phyloP scores from a whole-genome alignment of 2,329 filamentous ascomycete species.

The Drechmeria coniospora region DNA sequence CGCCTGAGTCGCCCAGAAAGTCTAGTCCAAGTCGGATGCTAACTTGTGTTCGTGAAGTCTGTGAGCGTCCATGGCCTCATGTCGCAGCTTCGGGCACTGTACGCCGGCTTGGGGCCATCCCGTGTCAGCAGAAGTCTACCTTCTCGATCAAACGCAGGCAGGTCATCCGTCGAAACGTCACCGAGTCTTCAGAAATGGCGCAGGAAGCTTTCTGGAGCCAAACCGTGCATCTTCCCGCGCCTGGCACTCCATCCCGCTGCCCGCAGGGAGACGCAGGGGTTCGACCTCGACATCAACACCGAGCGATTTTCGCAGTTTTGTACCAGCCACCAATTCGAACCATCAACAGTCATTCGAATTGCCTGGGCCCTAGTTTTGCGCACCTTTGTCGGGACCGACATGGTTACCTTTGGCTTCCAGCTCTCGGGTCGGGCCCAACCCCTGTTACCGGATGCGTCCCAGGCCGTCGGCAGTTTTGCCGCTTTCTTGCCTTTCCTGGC shows the following conservation, averaged over 20 bases:
- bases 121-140: slow-evolving; percentile 13
- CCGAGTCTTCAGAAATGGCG: slow-evolving; percentile 26
- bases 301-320: slow-evolving; percentile 28
- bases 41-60: slow-evolving; percentile 8
- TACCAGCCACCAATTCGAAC: slow-evolving; percentile 21
- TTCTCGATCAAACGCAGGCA: slow-evolving; percentile 9
- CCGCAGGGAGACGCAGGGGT: slow-evolving; percentile 18
- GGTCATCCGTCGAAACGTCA: slow-evolving; percentile 13
- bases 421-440: slow-evolving; percentile 28
- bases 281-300: slow-evolving; percentile 24
- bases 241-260: slow-evolving; percentile 14
- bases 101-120: slow-evolving; percentile 23
- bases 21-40: too few species aligned
- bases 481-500: slow-evolving; percentile 19
- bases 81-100: slow-evolving; percentile 28
- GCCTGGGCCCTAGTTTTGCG: slow-evolving; percentile 44
- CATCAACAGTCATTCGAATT: slow-evolving; percentile 37
- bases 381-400: slow-evolving; percentile 34
- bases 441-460: slow-evolving; percentile 22
- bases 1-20: not conserved
- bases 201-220: slow-evolving; percentile 19
- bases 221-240: slow-evolving; percentile 30
- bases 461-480: slow-evolving; percentile 31
- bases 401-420: slow-evolving; percentile 39
- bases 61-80: slow-evolving; percentile 30